phyloP scores from a whole-genome alignment of 2,329 filamentous ascomycete species.

The Gremmenia infestans region DNA sequence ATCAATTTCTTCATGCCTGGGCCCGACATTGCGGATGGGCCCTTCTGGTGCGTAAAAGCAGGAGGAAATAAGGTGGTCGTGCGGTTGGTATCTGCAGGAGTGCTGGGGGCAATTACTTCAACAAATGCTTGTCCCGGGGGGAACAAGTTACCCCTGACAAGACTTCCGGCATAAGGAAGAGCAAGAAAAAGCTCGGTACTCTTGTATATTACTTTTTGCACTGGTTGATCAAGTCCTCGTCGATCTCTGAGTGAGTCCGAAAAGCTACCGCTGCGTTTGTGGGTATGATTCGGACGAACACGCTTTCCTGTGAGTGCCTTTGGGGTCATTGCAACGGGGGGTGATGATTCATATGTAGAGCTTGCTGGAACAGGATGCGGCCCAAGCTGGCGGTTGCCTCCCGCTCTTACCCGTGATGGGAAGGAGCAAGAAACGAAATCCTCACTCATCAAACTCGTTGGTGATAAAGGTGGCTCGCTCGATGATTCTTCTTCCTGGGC shows the following conservation, averaged over 20 bases:
- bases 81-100: conserved; percentile 40
- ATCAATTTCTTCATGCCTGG: conserved; percentile 83
- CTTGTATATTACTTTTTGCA: conserved; percentile 47
- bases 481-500: conserved; percentile 4
- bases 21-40: conserved; percentile 55
- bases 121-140: conserved; percentile 81
- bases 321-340: conserved; percentile 53
- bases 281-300: conserved; percentile 52
- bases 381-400: conserved; percentile 40
- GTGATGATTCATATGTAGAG: conserved; percentile 42
- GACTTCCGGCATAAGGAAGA: conserved; percentile 69
- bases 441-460: conserved; percentile 53
- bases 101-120: conserved; percentile 54
- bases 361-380: conserved; percentile 54
- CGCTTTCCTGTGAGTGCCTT: conserved; percentile 54
- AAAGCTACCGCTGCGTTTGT: conserved; percentile 84
- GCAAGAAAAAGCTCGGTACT: conserved; percentile 55
- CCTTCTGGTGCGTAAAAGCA: conserved; percentile 38
- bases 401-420: conserved; percentile 46
- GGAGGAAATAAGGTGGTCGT: conserved; percentile 48
- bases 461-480: conserved; percentile 41
- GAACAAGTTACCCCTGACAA: conserved; percentile 81
- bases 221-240: conserved; percentile 35
- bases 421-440: conserved; percentile 62
- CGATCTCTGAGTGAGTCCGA: conserved; percentile 76